Percentiles rank a stretch among this genome's conserved stretches.
These are phyloP conservation scores for Hyphodiscus hymeniophilus DNA, from an alignment of 495 filamentous ascomycete genomes.

Conservation along the genomic window DNA sequence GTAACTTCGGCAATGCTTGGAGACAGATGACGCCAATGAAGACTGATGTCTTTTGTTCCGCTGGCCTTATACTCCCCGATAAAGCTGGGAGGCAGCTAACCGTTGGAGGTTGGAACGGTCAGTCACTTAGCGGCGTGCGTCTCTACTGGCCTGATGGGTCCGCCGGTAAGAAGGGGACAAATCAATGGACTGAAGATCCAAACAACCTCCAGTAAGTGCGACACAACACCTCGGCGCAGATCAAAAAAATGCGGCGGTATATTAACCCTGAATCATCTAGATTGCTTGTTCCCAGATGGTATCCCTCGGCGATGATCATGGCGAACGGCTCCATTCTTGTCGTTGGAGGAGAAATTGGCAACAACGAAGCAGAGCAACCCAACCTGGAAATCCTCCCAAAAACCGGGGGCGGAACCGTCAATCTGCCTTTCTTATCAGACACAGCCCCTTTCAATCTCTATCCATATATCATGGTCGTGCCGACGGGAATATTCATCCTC, in stretches of 20 bases:
- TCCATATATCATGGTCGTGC: constrained; percentile 49
- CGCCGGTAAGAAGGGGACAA: constrained; percentile 40
- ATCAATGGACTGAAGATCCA: constrained; percentile 60
- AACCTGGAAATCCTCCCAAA: constrained; percentile 53
- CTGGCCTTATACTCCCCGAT: constrained; percentile 51
- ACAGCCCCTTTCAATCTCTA: constrained; percentile 61
- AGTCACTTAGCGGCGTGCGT: constrained; percentile 51
- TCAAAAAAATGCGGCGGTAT: no score
- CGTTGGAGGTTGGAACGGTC: constrained; percentile 54
- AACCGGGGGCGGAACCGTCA: constrained; percentile 33
- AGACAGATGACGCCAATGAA: constrained; percentile 49
- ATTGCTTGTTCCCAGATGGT: constrained; percentile 46
- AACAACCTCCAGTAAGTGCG: constrained; percentile 41
- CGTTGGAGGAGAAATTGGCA: constrained; percentile 53
- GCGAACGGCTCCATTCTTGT: constrained; percentile 58
- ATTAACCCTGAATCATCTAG: no score
- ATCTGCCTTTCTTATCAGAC: constrained; percentile 51
- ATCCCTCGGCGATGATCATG: constrained; percentile 57
- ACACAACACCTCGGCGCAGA: no score
- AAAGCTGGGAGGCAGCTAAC: constrained; percentile 53
- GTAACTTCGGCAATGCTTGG: constrained; percentile 41
- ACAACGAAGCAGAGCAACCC: constrained; percentile 50
- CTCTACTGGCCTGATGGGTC: constrained; percentile 55
- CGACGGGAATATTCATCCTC: constrained; percentile 51
- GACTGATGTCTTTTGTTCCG: constrained; percentile 58